phyloP scores from a whole-genome alignment of 805 yeast species.

The Saccharomycopsis synnaedendra region DNA sequence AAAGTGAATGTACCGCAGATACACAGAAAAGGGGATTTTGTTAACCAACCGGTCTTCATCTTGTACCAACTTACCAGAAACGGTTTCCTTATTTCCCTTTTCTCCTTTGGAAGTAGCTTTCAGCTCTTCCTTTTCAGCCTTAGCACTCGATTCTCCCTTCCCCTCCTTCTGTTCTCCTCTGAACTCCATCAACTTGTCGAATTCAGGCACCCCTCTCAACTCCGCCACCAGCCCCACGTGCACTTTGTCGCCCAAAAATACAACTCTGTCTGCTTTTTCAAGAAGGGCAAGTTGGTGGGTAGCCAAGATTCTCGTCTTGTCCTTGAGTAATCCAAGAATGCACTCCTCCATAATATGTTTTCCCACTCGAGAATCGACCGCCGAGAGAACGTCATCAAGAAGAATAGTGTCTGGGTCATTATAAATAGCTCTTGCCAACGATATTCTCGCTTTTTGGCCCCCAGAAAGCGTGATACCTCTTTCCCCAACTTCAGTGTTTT shows the following conservation, averaged over 20 bases:
- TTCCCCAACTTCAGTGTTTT: slow-evolving; percentile 62
- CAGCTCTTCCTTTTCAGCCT: slow-evolving; percentile 5
- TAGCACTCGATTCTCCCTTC: slow-evolving; percentile 16
- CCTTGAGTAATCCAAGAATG: slow-evolving; percentile 36
- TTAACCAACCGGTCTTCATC: slow-evolving; percentile 52
- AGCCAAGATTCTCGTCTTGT: slow-evolving; percentile 54
- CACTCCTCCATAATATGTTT: slow-evolving; percentile 54
- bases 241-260: slow-evolving; percentile 47
- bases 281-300: slow-evolving; percentile 66
- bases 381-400: slow-evolving; percentile 61
- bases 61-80: slow-evolving; percentile 21
- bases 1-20: slow-evolving; percentile 35
- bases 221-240: slow-evolving; percentile 40
- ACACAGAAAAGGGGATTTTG: slow-evolving; percentile 36
- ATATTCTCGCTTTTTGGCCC: slow-evolving; percentile 65
- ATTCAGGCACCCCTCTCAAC: slow-evolving; percentile 30
- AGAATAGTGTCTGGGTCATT: slow-evolving; percentile 46
- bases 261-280: slow-evolving; percentile 46
- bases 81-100: slow-evolving; percentile 13
- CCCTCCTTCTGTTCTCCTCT: slow-evolving; percentile 19
- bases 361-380: slow-evolving; percentile 71
- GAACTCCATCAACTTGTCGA: slow-evolving; percentile 34
- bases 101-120: neutral
- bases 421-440: slow-evolving; percentile 60
- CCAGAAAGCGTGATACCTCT: slow-evolving; percentile 67